phyloP scores from a whole-genome alignment of 148 eudicot genomes.

The Beta vulgaris region DNA sequence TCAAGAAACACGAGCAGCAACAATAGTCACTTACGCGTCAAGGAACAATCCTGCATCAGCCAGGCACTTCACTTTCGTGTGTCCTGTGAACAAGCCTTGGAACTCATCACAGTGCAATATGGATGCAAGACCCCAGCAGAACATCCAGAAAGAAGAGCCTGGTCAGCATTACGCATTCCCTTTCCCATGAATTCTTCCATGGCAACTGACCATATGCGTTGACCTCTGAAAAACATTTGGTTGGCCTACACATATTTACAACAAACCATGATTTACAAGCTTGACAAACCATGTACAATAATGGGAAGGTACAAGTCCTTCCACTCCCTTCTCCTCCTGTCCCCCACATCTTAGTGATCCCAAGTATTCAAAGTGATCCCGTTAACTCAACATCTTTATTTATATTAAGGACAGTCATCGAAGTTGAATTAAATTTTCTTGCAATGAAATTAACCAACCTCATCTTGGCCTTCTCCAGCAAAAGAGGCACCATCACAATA shows the following conservation, averaged over 20 bases:
- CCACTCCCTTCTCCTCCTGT: constrained; percentile 3
- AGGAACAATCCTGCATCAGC: constrained; percentile 94
- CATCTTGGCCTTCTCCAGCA: constrained; percentile 80
- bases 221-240: constrained; percentile 76
- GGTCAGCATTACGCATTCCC: constrained; percentile 73
- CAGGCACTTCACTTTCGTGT: constrained; percentile 82
- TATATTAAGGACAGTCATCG: neutral
- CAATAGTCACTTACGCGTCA: constrained; percentile 61
- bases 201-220: constrained; percentile 79
- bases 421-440: neutral
- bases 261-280: neutral
- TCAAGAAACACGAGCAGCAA: neutral
- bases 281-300: neutral
- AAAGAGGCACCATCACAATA: constrained; percentile 99
- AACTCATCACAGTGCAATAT: constrained; percentile 89
- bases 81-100: constrained; percentile 46
- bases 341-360: neutral
- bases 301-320: neutral
- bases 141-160: constrained; percentile 95
- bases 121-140: constrained; percentile 98
- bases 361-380: neutral
- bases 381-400: neutral
- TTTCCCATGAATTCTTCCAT: constrained; percentile 79
- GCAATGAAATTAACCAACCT: constrained; percentile 43
- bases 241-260: constrained; percentile 41